Evolutionary conservation across 106 monocot species (phyloP).

Genomic region (Narthecium ossifragum): DNA sequence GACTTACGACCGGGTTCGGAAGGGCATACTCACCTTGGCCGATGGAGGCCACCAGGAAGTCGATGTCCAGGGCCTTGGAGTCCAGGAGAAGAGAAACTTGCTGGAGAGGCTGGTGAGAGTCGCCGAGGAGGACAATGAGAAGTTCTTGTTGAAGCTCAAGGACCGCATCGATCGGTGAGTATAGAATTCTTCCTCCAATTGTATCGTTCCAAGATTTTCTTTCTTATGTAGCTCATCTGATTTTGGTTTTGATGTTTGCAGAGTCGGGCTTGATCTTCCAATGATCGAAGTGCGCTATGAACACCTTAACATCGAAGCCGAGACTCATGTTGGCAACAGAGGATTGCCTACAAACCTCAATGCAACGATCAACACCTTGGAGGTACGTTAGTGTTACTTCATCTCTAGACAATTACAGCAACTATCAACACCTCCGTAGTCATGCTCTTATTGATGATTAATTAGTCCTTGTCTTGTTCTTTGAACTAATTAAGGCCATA

Average conservation of each 20-base stretch:
- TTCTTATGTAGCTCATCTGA: background rate
- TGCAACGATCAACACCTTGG: constrained; percentile 18
- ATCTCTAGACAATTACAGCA: background rate
- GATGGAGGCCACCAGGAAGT: constrained; percentile 14
- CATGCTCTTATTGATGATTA: background rate
- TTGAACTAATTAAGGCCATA: constrained; percentile 12
- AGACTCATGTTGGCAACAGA: constrained; percentile 22
- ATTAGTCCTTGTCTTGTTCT: background rate
- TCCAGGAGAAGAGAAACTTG: constrained; percentile 26
- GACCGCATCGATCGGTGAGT: constrained; percentile 11
- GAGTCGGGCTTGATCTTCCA: constrained; percentile 54
- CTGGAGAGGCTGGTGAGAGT: constrained; percentile 35
- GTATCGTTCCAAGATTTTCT: background rate
- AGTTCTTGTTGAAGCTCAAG: constrained; percentile 37
- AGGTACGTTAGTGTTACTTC: constrained; percentile 22
- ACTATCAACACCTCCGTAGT: background rate
- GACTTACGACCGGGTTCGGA: constrained; percentile 32
- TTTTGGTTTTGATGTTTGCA: constrained; percentile 5
- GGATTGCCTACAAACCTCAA: constrained; percentile 39
- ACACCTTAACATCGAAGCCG: constrained; percentile 32
- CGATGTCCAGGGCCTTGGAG: constrained; percentile 20
- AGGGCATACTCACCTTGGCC: constrained; percentile 19
- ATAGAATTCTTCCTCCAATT: background rate
- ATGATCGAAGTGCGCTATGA: constrained; percentile 56
- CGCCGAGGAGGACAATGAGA: constrained; percentile 49